Percentiles rank a stretch among this genome's conserved stretches.
Conservation (phyloP, 148 eudicot genomes). For the Arbutus unedo region DNA sequence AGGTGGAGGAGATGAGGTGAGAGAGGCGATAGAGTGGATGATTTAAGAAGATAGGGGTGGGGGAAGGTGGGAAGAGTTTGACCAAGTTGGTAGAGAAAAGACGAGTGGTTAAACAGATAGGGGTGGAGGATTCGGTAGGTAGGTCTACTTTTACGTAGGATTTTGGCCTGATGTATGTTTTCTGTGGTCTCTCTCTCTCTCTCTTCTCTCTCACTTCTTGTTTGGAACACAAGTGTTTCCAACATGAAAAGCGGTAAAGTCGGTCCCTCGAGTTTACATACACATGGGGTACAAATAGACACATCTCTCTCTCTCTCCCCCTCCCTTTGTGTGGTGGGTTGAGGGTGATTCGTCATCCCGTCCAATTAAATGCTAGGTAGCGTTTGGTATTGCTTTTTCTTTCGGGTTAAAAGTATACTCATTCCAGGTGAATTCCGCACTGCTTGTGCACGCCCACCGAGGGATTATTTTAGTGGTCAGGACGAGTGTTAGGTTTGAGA, state of each 20-base stretch:
- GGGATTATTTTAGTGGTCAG: too few species aligned
- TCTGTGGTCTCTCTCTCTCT: background rate
- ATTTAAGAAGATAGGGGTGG: background rate
- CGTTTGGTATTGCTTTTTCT: too few species aligned
- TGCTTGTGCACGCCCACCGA: too few species aligned
- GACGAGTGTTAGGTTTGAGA: too few species aligned
- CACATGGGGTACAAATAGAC: background rate
- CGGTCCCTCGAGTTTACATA: conserved; percentile 6
- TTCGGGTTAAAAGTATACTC: too few species aligned
- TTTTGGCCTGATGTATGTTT: background rate
- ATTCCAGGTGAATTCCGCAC: too few species aligned
- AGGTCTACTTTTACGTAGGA: conserved; percentile 44
- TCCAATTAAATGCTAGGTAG: background rate
- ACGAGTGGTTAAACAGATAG: conserved; percentile 32
- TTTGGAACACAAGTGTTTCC: background rate
- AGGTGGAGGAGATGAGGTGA: background rate
- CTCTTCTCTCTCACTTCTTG: background rate
- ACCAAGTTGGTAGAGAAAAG: conserved; percentile 37
- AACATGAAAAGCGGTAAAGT: conserved; percentile 2
- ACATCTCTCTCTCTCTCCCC: background rate
- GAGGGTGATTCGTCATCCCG: background rate
- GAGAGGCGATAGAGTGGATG: background rate
- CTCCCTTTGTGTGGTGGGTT: background rate
- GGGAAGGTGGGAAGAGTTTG: conserved; percentile 6
- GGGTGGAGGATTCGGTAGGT: conserved; percentile 58